Evolutionary conservation across 108 stramenopile genomes (phyloP), one percentile per base, ranked within the genome.

Genomic region (Skeletonema potamos): DNA sequence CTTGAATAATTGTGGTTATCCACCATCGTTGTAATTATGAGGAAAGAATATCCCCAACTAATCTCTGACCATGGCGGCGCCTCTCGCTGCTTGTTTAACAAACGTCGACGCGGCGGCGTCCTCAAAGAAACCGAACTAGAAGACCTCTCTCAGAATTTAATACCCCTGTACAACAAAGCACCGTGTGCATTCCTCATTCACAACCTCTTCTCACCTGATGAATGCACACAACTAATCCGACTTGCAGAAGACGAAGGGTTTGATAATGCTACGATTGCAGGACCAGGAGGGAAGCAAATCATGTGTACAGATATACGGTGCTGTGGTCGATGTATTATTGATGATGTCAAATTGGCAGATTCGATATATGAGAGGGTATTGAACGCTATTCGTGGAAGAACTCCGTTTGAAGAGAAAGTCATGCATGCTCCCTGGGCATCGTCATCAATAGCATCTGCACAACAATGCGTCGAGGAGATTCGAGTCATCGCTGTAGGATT

Each of bases 251-350:
- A 66, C 0, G 20, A 12, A 3, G 74, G 74, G 12, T 76, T 67
- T 41, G 58, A 39, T n/a, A 10, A 55, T 55, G 74, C 74, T 0
- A 20, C 55, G 3, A n/a, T 76, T 1, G 66, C 68, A 33, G 74
- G 67, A 6, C 66, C 63, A 1, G 46, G 39, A 0, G 74, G 74
- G 27, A 63, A 26, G 0, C 56, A 76, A 43, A 57, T 76, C 9
- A 36, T 63, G 6, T 24, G 67, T 4, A 24, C 20, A 39, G 74
- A 76, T 63, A 56, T 76, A 2, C 30, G 74, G 29, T 34, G n/a
- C 10, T 55, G 60, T 41, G 66, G 62, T 20, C 24, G 74, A 54
- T 68, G 74, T 30, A 76, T 76, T 34, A 68, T 76, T 30, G 74
- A 76, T 56, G 74, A 76, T 56, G 67, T n/a, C 7, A 17, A 26